Evolutionary conservation across 352 stramenopile genomes (phyloP), one percentile per base, ranked within the genome.

Genomic region (Phytopythium ostracodes): DNA sequence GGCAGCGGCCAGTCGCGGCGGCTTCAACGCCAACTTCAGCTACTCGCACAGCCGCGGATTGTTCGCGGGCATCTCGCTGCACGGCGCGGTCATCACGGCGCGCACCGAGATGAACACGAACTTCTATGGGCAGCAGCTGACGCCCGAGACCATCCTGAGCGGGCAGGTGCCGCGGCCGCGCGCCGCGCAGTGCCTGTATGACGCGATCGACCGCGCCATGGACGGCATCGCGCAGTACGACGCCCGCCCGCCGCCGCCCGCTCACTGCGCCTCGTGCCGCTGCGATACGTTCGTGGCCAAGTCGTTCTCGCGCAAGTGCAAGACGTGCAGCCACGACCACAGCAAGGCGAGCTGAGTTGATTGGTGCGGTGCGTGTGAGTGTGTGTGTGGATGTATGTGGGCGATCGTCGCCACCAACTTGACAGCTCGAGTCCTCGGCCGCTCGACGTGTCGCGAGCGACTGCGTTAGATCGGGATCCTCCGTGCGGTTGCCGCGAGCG

Each of bases 61-160:
- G 1, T 98, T 98, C 65, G 91, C 88, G 3, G 95, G 94, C 20
- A 87, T 98, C 55, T 98, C 89, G 0, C 73, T 98, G 40, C 90
- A 98, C 64, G 95, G 95, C n/a, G 91, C 91, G 29, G 71, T 98
- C 11, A 91, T 98, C 63, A 87, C 87, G 17, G 89, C 84, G 27
- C 79, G 96, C 7, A 75, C 91, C n/a, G 79, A 97, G 36, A 90
- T 97, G 52, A 98, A 98, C 75, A 92, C 92, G 72, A 97, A 96
- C 43, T 98, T 98, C 71, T 98, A 98, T 70, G 92, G 92, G 25
- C 76, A 88, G 59, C 77, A 94, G 55, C 62, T 92, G 14, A 89
- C 81, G n/a, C 81, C 87, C 0, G 75, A 88, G 36, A 78, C 88
- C 54, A 93, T 96, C 60, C 64, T 96, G 56, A 83, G 60, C 25